A percentile compares a stretch with the other conserved stretches of the same genome.
phyloP scores from a whole-genome alignment of 768 basidiomycete genomes.

The Boletellus ananas region DNA sequence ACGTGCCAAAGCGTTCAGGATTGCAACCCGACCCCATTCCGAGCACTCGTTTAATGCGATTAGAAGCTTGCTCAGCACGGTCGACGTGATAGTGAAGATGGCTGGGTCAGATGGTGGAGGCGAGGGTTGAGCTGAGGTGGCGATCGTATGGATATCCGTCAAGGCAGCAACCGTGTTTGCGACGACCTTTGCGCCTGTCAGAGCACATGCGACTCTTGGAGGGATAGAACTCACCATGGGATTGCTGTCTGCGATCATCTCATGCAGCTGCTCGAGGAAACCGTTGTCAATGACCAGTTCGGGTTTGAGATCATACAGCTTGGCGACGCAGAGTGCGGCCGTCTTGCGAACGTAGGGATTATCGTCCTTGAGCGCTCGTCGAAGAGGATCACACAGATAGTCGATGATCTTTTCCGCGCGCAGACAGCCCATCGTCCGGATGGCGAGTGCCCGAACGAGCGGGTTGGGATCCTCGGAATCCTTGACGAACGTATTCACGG shows the following conservation, averaged over 20 bases:
- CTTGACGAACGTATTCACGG: conserved; percentile 98
- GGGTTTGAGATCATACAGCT: conserved; percentile 96
- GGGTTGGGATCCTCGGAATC: conserved; percentile 97
- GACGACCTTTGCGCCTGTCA: conserved; percentile 66
- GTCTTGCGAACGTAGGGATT: conserved; percentile 99
- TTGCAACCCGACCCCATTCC: conserved; percentile 97
- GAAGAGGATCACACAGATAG: conserved; percentile 93
- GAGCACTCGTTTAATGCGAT: conserved; percentile 97
- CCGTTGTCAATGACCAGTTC: conserved; percentile 93
- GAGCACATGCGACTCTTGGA: neutral
- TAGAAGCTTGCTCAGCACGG: conserved; percentile 82
- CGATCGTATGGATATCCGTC: conserved; percentile 83
- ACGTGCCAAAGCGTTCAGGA: conserved; percentile 80
- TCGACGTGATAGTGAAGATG: conserved; percentile 77
- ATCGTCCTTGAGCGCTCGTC: conserved; percentile 89
- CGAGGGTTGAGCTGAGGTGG: conserved; percentile 48
- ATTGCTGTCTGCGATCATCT: conserved; percentile 94
- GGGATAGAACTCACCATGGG: conserved; percentile 72
- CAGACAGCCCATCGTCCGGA: conserved; percentile 96
- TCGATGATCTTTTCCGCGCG: conserved; percentile 99
- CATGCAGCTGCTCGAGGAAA: conserved; percentile 82
- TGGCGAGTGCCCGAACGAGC: conserved; percentile 91
- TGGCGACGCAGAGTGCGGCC: conserved; percentile 94
- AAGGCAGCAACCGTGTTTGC: conserved; percentile 94
- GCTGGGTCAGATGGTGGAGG: conserved; percentile 56